phyloP scores from a whole-genome alignment of 2,329 filamentous ascomycete genomes.

The Davidsoniella eucalypti region DNA sequence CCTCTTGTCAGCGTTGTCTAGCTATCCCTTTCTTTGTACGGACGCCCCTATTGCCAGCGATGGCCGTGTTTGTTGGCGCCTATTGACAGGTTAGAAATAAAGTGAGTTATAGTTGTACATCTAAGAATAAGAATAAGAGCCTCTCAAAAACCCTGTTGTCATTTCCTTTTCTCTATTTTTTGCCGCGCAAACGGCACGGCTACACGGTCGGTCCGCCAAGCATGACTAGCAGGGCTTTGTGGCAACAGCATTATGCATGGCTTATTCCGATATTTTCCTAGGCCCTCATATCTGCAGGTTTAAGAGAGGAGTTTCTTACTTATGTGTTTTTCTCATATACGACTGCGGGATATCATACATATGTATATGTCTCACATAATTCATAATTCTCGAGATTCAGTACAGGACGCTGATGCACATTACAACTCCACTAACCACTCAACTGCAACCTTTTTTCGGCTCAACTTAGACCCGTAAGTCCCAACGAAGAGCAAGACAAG shows the following conservation, averaged over 20 bases:
- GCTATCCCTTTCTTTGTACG: neutral
- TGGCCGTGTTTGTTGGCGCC: neutral
- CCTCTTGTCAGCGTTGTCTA: neutral
- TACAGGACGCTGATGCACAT: too few relatives aligned
- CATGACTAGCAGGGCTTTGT: too few relatives aligned
- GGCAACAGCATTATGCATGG: neutral
- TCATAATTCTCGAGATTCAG: too few relatives aligned
- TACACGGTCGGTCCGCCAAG: too few relatives aligned
- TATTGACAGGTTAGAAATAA: neutral
- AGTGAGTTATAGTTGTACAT: too few relatives aligned
- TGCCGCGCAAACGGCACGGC: too few relatives aligned
- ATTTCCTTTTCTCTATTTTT: neutral
- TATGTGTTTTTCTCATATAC: too few relatives aligned
- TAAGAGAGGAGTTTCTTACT: too few relatives aligned
- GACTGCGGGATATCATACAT: too few relatives aligned
- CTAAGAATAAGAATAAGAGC: neutral
- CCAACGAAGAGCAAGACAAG: conserved; percentile 2
- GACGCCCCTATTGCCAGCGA: neutral
- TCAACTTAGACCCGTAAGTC: neutral
- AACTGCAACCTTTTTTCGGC: neutral
- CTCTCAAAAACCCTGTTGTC: neutral
- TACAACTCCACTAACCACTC: neutral
- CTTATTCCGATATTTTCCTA: too few relatives aligned
- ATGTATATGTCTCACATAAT: too few relatives aligned
- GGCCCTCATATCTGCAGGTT: neutral